phyloP scores from a whole-genome alignment of 805 yeast species.

The Myxozyma neglecta region DNA sequence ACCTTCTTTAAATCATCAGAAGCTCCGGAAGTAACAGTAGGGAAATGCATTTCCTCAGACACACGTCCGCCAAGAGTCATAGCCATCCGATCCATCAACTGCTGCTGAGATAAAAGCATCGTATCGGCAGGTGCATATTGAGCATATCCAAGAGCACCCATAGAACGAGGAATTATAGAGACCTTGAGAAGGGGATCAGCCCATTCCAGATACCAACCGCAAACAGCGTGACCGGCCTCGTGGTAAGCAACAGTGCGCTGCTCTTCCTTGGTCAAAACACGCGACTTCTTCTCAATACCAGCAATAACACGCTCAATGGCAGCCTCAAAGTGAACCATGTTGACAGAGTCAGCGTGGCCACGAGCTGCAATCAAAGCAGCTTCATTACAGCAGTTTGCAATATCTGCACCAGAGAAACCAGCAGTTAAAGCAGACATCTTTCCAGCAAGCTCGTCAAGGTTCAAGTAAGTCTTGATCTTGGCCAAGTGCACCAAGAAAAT shows the following conservation, averaged over 20 bases:
- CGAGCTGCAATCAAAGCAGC: slow-evolving; percentile 97
- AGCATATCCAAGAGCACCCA: slow-evolving; percentile 96
- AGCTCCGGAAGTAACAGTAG: slow-evolving; percentile 93
- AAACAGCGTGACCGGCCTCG: slow-evolving; percentile 98
- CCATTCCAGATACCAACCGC: slow-evolving; percentile 91
- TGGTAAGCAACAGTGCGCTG: slow-evolving; percentile 92
- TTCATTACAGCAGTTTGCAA: slow-evolving; percentile 95
- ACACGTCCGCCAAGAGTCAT: slow-evolving; percentile 98
- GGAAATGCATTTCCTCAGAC: slow-evolving; percentile 88
- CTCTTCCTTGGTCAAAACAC: slow-evolving; percentile 80
- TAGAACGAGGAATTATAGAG: slow-evolving; percentile 95
- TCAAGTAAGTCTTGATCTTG: slow-evolving; percentile 61
- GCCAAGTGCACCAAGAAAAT: slow-evolving; percentile 84
- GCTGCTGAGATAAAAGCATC: slow-evolving; percentile 71
- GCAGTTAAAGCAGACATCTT: slow-evolving; percentile 94
- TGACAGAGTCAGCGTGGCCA: slow-evolving; percentile 66
- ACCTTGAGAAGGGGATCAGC: slow-evolving; percentile 96
- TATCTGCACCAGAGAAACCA: slow-evolving; percentile 98
- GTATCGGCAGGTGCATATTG: slow-evolving; percentile 94
- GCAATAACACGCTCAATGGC: slow-evolving; percentile 98
- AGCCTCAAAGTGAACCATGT: slow-evolving; percentile 79
- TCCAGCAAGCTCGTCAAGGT: slow-evolving; percentile 66
- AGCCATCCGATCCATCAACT: slow-evolving; percentile 84
- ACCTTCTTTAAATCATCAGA: slow-evolving; percentile 96
- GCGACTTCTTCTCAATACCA: slow-evolving; percentile 88